Conservation (phyloP, 2,329 filamentous ascomycete species). For the Raffaelea albimanens region DNA sequence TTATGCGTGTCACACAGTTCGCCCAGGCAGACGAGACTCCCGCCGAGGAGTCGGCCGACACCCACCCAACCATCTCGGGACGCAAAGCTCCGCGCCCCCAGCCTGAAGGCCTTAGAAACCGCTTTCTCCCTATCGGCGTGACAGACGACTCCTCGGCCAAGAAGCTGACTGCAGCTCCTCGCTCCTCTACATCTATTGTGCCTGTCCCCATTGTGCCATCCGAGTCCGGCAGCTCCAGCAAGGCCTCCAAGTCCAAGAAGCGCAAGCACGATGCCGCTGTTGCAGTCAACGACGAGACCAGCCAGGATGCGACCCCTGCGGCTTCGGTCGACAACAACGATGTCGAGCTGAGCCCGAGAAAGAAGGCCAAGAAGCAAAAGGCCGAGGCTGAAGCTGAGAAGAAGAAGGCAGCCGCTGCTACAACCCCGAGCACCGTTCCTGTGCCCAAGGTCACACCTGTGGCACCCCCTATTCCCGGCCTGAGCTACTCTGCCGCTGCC, state of each 20-base stretch:
- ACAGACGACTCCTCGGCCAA: background rate
- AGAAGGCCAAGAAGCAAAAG: conserved; percentile 24
- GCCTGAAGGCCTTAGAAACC: conserved; percentile 56
- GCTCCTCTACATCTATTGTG: conserved; percentile 10
- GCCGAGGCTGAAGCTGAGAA: conserved; percentile 1
- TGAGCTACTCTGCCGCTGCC: background rate
- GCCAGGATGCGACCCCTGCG: background rate
- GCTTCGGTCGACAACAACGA: conserved; percentile 4
- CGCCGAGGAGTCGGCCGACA: background rate
- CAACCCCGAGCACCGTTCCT: background rate
- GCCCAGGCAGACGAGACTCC: conserved; percentile 25
- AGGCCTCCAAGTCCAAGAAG: conserved; percentile 21
- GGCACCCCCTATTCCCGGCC: conserved; percentile 11
- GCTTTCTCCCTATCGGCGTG: conserved; percentile 58
- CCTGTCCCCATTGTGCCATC: conserved; percentile 12
- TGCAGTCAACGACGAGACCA: conserved; percentile 12
- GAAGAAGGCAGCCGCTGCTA: conserved; percentile 1
- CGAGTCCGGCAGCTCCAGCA: conserved; percentile 18
- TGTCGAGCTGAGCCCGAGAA: conserved; percentile 17
- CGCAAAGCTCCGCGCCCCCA: conserved; percentile 50
- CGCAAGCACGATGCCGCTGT: conserved; percentile 26
- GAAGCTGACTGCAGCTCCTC: conserved; percentile 4
- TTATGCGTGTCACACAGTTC: conserved; percentile 54
- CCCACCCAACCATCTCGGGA: background rate
- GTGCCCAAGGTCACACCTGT: conserved; percentile 16